These are phyloP conservation scores for Fusarium beomiforme DNA, from an alignment of 2,329 filamentous ascomycete genomes.

Conservation along the genomic window DNA sequence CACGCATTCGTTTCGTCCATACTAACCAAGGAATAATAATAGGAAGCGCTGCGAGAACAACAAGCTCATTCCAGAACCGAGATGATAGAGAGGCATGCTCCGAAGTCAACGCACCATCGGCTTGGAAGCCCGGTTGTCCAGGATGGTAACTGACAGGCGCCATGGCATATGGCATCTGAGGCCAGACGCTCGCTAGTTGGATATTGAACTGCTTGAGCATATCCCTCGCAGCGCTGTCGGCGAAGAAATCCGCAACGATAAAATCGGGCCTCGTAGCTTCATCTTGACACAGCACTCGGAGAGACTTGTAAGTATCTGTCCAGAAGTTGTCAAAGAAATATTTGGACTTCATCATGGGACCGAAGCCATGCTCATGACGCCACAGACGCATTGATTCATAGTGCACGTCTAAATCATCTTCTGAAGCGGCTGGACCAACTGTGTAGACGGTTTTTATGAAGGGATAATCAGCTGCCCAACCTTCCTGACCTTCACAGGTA, in stretches of 20 bases:
- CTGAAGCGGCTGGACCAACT: slow-evolving; percentile 44
- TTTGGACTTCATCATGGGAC: slow-evolving; percentile 48
- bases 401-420: slow-evolving; percentile 45
- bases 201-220: slow-evolving; percentile 50
- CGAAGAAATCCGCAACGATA: slow-evolving; percentile 56
- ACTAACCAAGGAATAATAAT: slow-evolving; percentile 43
- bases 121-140: slow-evolving; percentile 54
- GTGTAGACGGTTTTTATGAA: slow-evolving; percentile 47
- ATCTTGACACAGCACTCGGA: slow-evolving; percentile 29
- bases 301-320: slow-evolving; percentile 42
- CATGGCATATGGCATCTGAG: slow-evolving; percentile 54
- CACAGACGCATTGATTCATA: slow-evolving; percentile 50
- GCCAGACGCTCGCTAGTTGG: slow-evolving; percentile 53
- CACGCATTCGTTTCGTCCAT: slow-evolving; percentile 49
- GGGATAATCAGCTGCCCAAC: slow-evolving; percentile 45
- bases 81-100: slow-evolving; percentile 52
- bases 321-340: slow-evolving; percentile 51
- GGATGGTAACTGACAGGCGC: slow-evolving; percentile 52
- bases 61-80: slow-evolving; percentile 50
- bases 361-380: slow-evolving; percentile 47
- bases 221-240: slow-evolving; percentile 53
- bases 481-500: slow-evolving; percentile 50
- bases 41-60: slow-evolving; percentile 45
- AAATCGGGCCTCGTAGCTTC: slow-evolving; percentile 48
- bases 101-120: slow-evolving; percentile 49